Percentiles rank a stretch among this genome's conserved stretches.
Conservation (phyloP, 768 basidiomycete species). For the Leccinum pellstonianum region DNA sequence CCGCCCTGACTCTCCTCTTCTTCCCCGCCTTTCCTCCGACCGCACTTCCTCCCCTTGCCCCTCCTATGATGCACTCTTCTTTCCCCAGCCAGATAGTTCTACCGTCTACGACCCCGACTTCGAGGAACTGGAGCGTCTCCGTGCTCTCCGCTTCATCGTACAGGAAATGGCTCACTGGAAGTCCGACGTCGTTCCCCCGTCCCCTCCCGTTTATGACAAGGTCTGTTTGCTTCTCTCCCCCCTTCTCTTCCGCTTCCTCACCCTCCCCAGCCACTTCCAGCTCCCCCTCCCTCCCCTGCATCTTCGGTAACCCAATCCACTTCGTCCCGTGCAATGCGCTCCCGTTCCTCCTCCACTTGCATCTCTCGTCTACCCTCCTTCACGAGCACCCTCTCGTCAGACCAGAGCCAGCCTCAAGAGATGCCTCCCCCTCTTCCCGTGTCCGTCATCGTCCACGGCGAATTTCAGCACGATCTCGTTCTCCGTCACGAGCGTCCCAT, state of each 20-base stretch:
- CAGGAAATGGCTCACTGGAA: slow-evolving; percentile 36
- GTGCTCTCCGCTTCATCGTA: slow-evolving; percentile 36
- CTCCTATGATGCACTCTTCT: slow-evolving; percentile 37
- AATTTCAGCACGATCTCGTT: slow-evolving; percentile 27
- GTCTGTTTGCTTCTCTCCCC: background rate
- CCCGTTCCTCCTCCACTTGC: slow-evolving; percentile 30
- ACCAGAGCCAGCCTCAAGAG: slow-evolving; percentile 32
- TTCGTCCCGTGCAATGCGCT: slow-evolving; percentile 29
- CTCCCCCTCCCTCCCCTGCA: slow-evolving; percentile 28
- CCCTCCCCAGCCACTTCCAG: slow-evolving; percentile 17
- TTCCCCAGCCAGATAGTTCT: slow-evolving; percentile 19
- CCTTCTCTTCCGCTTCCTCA: background rate
- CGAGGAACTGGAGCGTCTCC: slow-evolving; percentile 34
- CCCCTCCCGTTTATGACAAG: slow-evolving; percentile 14
- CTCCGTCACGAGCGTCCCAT: slow-evolving; percentile 16
- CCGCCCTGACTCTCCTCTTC: slow-evolving; percentile 32
- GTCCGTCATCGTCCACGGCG: slow-evolving; percentile 32
- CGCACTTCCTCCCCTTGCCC: slow-evolving; percentile 26
- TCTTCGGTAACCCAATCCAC: slow-evolving; percentile 27
- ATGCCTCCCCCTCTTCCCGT: slow-evolving; percentile 26
- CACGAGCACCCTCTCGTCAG: slow-evolving; percentile 34
- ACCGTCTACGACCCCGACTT: slow-evolving; percentile 14
- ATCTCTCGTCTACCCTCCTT: slow-evolving; percentile 34
- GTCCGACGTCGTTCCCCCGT: background rate
- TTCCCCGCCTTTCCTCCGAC: slow-evolving; percentile 28